Conservation (phyloP, 306 rosid species). For the Canavalia ensiformis region DNA sequence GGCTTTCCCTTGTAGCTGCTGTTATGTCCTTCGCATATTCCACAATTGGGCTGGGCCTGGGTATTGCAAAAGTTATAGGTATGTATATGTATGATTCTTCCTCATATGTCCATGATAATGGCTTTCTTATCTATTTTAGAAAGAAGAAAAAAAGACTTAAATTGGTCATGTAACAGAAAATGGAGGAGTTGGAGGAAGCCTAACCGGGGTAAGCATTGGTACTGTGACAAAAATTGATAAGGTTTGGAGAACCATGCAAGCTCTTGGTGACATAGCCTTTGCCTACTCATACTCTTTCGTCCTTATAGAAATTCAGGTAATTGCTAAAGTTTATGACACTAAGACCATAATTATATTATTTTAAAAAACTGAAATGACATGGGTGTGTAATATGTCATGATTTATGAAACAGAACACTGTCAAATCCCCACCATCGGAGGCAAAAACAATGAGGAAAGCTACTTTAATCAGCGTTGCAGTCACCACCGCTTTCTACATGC, state of each 20-base stretch:
- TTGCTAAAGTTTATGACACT: not conserved
- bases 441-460: conserved; percentile 80
- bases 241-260: conserved; percentile 82
- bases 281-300: conserved; percentile 88
- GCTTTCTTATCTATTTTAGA: not conserved
- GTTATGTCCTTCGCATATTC: conserved; percentile 91
- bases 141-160: not conserved
- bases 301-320: conserved; percentile 91
- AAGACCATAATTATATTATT: not conserved
- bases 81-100: conserved; percentile 19
- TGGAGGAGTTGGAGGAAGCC: conserved; percentile 61
- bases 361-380: not conserved
- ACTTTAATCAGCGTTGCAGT: conserved; percentile 60
- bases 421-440: conserved; percentile 76
- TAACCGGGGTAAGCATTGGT: conserved; percentile 70
- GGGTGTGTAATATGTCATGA: not conserved
- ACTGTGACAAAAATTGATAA: conserved; percentile 68
- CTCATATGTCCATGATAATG: not conserved
- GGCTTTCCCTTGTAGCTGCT: conserved; percentile 92
- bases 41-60: conserved; percentile 84
- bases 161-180: conserved; percentile 50
- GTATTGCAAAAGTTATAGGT: conserved; percentile 76
- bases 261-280: conserved; percentile 90
- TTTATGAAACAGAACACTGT: conserved; percentile 68
- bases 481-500: conserved; percentile 82